Evolutionary conservation across 305 asterid genomes (phyloP), one percentile per base, ranked within the genome.

Genomic region (Fraxinus angustifolia): DNA sequence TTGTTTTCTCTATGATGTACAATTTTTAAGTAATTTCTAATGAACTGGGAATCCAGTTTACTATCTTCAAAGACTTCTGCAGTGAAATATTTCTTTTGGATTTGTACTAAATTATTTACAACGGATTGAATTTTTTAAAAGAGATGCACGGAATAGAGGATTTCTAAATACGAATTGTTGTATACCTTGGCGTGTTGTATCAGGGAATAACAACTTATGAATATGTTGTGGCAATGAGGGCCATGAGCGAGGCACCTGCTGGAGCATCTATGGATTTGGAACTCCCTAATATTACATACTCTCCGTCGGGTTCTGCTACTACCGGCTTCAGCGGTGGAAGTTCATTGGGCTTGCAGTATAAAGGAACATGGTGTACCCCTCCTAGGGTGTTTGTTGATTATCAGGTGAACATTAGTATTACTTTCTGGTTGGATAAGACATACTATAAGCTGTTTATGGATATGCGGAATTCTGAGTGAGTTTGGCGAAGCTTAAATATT

Each of bases 301-400:
- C 99, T 40, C 99, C 98, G 4, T 86, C 99, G 2, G 97, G 97
- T 45, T 93, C 99, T 3, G 97, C 97, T 3, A 94, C 97, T 7
- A 96, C 99, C 8, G 99, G 99, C 79, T 93, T 90, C 81, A 94
- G 99, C n/a, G 98, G 93, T 77, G 98, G 98, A 75, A 96, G 99
- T 83, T 96, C 99, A 31, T 85, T 96, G 88, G 99, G 98, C 60
- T 90, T 96, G 86, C 99, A 96, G 80, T 96, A 94, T 81, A 96
- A 96, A 88, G 99, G 99, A 81, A 97, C 98, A 45, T 96, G 98
- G 98, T 96, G 99, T 91, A 94, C 98, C 82, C 99, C 99, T 83
- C 99, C 99, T 76, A 86, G 98, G 82, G 97, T 96, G 76, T 94
- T 96, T 79, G 97, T 96, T 30, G 99, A 94, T 85, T 96, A 96